Evolutionary conservation across 1,139 yeast species (phyloP), one percentile per base, ranked within the genome.

Genomic region (Taphrina deformans): DNA sequence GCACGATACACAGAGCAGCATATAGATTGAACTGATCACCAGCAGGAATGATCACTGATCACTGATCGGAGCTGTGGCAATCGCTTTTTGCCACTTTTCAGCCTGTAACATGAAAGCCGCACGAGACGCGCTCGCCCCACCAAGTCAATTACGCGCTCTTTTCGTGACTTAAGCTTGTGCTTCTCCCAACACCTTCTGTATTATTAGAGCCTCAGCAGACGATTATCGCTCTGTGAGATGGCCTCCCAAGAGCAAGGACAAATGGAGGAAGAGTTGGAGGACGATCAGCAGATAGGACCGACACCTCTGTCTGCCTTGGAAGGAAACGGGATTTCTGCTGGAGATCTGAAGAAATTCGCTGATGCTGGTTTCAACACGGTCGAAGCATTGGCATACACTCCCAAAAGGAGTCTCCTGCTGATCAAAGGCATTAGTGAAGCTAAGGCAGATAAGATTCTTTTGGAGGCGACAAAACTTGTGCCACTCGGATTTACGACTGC

Each of bases 401-500:
- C 98, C 21, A 88, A 88, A 72, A 86, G 95, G 71, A 85, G 84
- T 9, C 79, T 93, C 58, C 78, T 89, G 59, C 82, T 83, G 4
- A 89, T 95, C 58, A 91, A 90, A 74, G 99, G 99, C 53, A 91
- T 93, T 50, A 88, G 96, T 27, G 99, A 95, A 74, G 93, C 95
- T 62, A 95, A 95, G 75, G 98, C 98, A 0, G 98, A 91, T 72
- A 85, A 86, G 72, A 79, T 93, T 64, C 78, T 91, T 63, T 81
- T 81, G 48, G 97, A 89, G 72, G 97, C 98, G 0, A 84, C 95
- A 44, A 86, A 88, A 71, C 79, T 87, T 63, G 98, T 93, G 1
- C 97, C 97, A 9, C 84, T 95, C 84, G 99, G 99, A 0, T 95
- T 93, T 78, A 93, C 97, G 33, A 93, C 99, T 0, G 99, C 99